A percentile compares a stretch with the other conserved stretches of the same genome.
These are phyloP conservation scores for Cicer cuneatum DNA, from an alignment of 306 rosid genomes.

Conservation along the genomic window DNA sequence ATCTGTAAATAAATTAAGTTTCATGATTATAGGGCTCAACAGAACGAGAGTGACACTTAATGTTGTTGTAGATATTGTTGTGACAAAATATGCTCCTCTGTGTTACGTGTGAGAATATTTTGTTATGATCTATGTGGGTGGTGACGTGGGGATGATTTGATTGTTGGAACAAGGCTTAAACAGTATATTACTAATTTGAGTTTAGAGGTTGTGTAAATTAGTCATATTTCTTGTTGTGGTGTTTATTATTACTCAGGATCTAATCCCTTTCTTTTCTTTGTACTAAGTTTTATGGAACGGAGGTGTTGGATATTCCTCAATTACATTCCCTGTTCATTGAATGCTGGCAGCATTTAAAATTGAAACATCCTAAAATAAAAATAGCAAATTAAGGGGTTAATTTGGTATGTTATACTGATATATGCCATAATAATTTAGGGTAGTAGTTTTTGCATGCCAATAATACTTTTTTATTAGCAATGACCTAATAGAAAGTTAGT, in stretches of 20 bases:
- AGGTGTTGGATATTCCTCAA: conserved; percentile 10
- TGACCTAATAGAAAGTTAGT: conserved; percentile 8
- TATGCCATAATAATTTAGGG: neutral
- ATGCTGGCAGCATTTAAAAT: neutral
- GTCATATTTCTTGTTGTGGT: neutral
- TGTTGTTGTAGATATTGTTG: conserved; percentile 6
- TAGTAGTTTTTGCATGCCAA: conserved; percentile 13
- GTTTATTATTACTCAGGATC: neutral
- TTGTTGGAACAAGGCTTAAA: conserved; percentile 6
- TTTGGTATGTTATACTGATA: neutral
- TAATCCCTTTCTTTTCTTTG: neutral
- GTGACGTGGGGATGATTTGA: neutral
- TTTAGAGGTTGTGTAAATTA: conserved; percentile 12
- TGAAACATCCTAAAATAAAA: neutral
- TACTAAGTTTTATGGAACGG: conserved; percentile 3
- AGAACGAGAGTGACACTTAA: neutral
- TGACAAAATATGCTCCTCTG: neutral
- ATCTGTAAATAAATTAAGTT: conserved; percentile 22
- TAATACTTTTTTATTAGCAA: conserved; percentile 15
- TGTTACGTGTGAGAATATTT: conserved; percentile 26
- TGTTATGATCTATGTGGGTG: conserved; percentile 18
- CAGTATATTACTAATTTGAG: neutral
- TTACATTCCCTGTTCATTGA: conserved; percentile 5
- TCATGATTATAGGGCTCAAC: neutral
- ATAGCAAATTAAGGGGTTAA: neutral